phyloP scores from a whole-genome alignment of 805 yeast genomes.

The Wickerhamiella australiensis region DNA sequence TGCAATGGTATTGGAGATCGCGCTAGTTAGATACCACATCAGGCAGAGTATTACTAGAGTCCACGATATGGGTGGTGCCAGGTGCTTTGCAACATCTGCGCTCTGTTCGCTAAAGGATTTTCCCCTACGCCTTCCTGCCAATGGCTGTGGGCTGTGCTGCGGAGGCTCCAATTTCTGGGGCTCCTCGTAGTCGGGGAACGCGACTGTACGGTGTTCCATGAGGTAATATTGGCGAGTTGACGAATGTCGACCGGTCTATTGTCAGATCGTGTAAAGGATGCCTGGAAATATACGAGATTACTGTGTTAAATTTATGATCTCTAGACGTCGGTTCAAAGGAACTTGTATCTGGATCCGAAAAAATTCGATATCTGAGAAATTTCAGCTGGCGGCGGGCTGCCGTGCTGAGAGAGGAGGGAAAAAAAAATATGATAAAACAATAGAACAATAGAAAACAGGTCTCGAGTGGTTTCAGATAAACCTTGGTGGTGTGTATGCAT shows the following conservation, averaged over 20 bases:
- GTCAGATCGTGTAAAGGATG: too few species aligned
- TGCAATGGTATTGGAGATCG: constrained; percentile 69
- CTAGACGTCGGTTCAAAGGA: too few species aligned
- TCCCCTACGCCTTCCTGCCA: constrained; percentile 15
- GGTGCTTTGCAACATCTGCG: constrained; percentile 29
- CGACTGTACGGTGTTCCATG: constrained; percentile 11
- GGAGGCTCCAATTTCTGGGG: not conserved
- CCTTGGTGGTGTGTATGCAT: too few species aligned
- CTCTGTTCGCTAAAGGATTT: constrained; percentile 22
- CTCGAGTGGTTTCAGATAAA: too few species aligned
- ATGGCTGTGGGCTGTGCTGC: not conserved
- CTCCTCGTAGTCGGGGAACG: constrained; percentile 9
- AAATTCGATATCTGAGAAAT: too few species aligned
- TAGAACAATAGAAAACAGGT: too few species aligned
- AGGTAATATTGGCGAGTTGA: not conserved
- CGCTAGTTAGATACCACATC: constrained; percentile 70
- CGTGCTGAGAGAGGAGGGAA: too few species aligned
- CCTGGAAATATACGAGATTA: not conserved
- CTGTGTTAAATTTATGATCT: too few species aligned
- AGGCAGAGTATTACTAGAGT: constrained; percentile 47
- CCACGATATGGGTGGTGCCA: constrained; percentile 34
- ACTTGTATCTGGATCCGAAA: too few species aligned
- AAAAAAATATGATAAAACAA: too few species aligned
- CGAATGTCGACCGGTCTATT: not conserved
- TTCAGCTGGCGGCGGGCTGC: too few species aligned